Conservation (phyloP, 441 rosid genomes). For the Pelargonium australe region DNA sequence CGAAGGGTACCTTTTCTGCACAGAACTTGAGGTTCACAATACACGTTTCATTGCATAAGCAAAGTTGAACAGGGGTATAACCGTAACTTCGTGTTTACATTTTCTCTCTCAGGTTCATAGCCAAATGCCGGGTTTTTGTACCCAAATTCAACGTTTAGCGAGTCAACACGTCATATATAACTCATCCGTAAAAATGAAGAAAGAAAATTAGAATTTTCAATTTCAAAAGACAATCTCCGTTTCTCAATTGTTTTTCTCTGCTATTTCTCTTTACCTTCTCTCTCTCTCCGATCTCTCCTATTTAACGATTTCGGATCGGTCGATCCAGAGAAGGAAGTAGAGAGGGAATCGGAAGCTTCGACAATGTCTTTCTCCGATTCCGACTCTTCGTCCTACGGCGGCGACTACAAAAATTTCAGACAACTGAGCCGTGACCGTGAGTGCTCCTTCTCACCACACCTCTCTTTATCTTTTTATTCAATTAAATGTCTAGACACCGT, state of each 20-base stretch:
- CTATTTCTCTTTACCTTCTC: background rate
- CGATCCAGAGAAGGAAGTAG: background rate
- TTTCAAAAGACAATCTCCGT: background rate
- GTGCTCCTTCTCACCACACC: conserved; percentile 15
- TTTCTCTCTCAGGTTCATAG: background rate
- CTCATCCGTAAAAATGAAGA: background rate
- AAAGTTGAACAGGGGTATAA: background rate
- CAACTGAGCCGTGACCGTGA: conserved; percentile 91
- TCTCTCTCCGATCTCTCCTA: background rate
- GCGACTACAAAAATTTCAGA: conserved; percentile 65
- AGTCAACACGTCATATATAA: conserved; percentile 3
- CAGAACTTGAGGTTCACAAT: background rate
- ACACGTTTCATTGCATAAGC: background rate
- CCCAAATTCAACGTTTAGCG: no score
- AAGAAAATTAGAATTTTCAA: background rate
- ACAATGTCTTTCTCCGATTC: conserved; percentile 86
- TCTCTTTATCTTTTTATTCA: background rate
- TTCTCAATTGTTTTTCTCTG: background rate
- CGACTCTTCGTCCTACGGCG: conserved; percentile 72
- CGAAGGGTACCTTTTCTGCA: no score
- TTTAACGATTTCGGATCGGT: background rate
- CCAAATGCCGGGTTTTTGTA: background rate
- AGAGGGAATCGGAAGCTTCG: conserved; percentile 14
- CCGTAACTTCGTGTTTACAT: background rate
- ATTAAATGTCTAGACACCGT: background rate